These are phyloP conservation scores for Aaosphaeria arxii DNA, from an alignment of 2,329 filamentous ascomycete genomes.

Conservation along the genomic window DNA sequence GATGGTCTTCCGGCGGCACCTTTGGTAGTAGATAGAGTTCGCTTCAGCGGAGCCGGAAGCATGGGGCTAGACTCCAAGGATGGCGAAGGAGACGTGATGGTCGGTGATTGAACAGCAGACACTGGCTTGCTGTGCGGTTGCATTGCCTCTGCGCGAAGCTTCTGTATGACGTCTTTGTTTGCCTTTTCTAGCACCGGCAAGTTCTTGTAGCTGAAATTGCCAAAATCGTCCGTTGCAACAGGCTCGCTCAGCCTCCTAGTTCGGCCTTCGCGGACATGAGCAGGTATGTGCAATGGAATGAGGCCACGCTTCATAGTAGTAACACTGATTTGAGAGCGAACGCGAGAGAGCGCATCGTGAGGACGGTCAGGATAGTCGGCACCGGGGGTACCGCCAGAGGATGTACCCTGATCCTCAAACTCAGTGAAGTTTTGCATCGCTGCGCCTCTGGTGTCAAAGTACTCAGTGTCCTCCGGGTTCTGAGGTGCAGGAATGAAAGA, in stretches of 20 bases:
- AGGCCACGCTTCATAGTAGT: slow-evolving; percentile 84
- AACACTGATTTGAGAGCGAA: slow-evolving; percentile 76
- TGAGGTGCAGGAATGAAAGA: slow-evolving; percentile 91
- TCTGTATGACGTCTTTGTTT: slow-evolving; percentile 98
- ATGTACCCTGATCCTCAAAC: slow-evolving; percentile 82
- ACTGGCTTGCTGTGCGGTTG: slow-evolving; percentile 59
- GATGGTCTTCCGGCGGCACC: slow-evolving; percentile 65
- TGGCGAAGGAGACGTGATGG: slow-evolving; percentile 54
- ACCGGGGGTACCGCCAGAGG: slow-evolving; percentile 65
- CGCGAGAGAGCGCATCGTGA: slow-evolving; percentile 88
- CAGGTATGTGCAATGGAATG: slow-evolving; percentile 94
- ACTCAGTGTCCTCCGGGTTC: slow-evolving; percentile 96
- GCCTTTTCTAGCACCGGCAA: slow-evolving; percentile 93
- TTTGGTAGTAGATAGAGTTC: slow-evolving; percentile 80
- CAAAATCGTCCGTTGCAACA: slow-evolving; percentile 86
- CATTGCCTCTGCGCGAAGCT: slow-evolving; percentile 86
- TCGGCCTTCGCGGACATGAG: slow-evolving; percentile 89
- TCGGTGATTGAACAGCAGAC: slow-evolving; percentile 40
- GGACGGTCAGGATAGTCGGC: slow-evolving; percentile 84
- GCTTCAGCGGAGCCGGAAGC: slow-evolving; percentile 74
- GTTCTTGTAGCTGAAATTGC: slow-evolving; percentile 96
- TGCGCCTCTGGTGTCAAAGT: slow-evolving; percentile 90
- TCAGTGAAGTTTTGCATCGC: slow-evolving; percentile 93
- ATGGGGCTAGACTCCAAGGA: slow-evolving; percentile 83
- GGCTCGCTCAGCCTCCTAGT: slow-evolving; percentile 88